Percentiles rank a stretch among this genome's conserved stretches.
Conservation (phyloP, 495 filamentous ascomycete genomes). For the Aspergillus campestris region DNA sequence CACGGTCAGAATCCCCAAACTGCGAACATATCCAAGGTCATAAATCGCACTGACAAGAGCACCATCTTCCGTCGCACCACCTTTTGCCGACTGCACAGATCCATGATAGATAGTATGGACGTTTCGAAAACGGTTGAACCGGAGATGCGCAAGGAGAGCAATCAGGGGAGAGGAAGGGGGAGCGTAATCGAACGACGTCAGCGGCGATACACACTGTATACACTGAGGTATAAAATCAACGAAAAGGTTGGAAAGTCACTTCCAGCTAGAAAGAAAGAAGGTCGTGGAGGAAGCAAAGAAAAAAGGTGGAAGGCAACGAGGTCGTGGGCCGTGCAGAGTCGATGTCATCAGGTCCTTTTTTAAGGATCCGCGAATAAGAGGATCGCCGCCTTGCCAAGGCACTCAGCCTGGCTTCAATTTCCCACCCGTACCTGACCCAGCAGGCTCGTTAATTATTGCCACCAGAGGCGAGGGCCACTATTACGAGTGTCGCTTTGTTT, state of each 20-base stretch:
- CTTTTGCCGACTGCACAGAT: conserved; percentile 53
- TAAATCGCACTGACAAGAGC: conserved; percentile 61
- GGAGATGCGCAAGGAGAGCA: neutral
- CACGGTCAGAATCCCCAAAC: conserved; percentile 5
- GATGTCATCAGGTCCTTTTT: conserved; percentile 33
- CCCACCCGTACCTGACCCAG: conserved; percentile 9
- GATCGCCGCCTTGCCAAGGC: conserved; percentile 24
- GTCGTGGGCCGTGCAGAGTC: conserved; percentile 27
- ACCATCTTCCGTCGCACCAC: conserved; percentile 97
- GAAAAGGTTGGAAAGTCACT: neutral
- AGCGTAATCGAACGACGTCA: neutral
- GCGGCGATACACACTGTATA: neutral
- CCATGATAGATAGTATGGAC: conserved; percentile 23
- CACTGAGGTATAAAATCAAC: conserved; percentile 1
- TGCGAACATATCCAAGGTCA: neutral
- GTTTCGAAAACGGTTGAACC: neutral
- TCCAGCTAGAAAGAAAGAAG: neutral
- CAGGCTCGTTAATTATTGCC: too few relatives aligned
- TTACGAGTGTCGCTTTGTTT: too few relatives aligned
- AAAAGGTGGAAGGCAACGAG: conserved; percentile 15
- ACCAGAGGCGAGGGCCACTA: too few relatives aligned
- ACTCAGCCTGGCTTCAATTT: conserved; percentile 6
- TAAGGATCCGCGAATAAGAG: conserved; percentile 32
- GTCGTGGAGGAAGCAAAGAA: conserved; percentile 7
- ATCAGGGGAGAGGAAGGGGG: neutral